Evolutionary conservation across 371 early-diverging fungal species (phyloP).

Genomic region (Mucor mucedo): DNA sequence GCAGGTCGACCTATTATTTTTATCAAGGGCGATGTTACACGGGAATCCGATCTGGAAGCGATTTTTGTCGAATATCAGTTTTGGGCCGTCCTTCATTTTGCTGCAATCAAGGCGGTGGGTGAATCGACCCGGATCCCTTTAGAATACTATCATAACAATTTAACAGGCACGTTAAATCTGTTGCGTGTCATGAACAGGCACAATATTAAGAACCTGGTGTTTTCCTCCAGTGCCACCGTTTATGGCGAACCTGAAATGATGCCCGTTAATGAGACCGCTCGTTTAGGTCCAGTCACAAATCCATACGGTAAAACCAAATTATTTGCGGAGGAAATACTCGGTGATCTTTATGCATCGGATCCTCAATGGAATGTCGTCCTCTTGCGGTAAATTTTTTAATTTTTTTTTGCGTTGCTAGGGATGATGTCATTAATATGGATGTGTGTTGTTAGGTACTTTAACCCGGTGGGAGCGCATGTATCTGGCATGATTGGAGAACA

Average conservation of each 20-base stretch:
- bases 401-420: not conserved
- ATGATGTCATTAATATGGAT: too few relatives aligned
- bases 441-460: slow-evolving; percentile 71
- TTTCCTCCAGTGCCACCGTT: slow-evolving; percentile 88
- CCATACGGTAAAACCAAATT: slow-evolving; percentile 91
- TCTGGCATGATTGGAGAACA: slow-evolving; percentile 90
- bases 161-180: slow-evolving; percentile 80
- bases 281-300: slow-evolving; percentile 70
- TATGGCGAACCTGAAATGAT: slow-evolving; percentile 69
- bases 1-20: slow-evolving; percentile 49
- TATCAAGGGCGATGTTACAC: slow-evolving; percentile 49
- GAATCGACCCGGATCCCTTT: slow-evolving; percentile 86
- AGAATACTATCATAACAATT: slow-evolving; percentile 87
- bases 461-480: slow-evolving; percentile 89
- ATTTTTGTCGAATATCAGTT: slow-evolving; percentile 74
- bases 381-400: slow-evolving; percentile 49
- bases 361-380: slow-evolving; percentile 69
- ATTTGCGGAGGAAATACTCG: slow-evolving; percentile 80
- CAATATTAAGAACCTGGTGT: slow-evolving; percentile 77
- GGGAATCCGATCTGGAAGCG: slow-evolving; percentile 50
- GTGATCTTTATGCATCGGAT: slow-evolving; percentile 68
- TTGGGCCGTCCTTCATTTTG: slow-evolving; percentile 88
- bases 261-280: slow-evolving; percentile 67
- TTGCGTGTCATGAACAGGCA: slow-evolving; percentile 69
- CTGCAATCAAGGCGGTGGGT: slow-evolving; percentile 89